phyloP scores from a whole-genome alignment of 495 filamentous ascomycete species.

The Daldinia bambusicola region DNA sequence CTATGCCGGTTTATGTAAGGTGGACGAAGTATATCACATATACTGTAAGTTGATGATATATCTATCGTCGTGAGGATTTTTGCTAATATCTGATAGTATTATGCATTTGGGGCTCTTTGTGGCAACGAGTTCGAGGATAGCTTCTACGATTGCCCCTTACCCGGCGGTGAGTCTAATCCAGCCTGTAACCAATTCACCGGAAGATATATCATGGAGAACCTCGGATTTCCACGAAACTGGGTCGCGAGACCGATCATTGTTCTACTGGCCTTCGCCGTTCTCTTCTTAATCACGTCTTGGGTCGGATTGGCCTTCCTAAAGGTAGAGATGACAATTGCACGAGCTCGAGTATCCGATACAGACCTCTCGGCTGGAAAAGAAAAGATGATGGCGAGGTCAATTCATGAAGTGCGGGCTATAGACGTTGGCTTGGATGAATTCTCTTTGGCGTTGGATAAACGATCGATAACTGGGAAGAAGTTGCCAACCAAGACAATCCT shows the following conservation, averaged over 20 bases:
- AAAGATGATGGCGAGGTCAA: constrained; percentile 61
- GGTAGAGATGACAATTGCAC: constrained; percentile 69
- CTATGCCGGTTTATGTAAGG: constrained; percentile 76
- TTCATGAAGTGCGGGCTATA: constrained; percentile 65
- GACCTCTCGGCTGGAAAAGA: constrained; percentile 71
- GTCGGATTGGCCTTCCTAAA: constrained; percentile 66
- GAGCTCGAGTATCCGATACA: constrained; percentile 61
- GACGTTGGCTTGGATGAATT: constrained; percentile 70
- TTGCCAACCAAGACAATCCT: constrained; percentile 67
- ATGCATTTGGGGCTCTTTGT: constrained; percentile 71
- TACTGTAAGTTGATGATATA: constrained; percentile 49
- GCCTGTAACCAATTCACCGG: constrained; percentile 74
- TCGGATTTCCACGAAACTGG: constrained; percentile 73
- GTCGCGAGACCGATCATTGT: constrained; percentile 69
- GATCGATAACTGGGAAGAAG: constrained; percentile 55
- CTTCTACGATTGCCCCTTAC: constrained; percentile 73
- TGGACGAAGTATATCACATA: constrained; percentile 75
- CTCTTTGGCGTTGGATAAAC: constrained; percentile 70
- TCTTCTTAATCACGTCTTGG: constrained; percentile 66
- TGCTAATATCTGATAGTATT: constrained; percentile 60
- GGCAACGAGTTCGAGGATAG: constrained; percentile 74
- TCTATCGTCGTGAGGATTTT: background rate
- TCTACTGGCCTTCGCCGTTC: constrained; percentile 64
- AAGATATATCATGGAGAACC: constrained; percentile 69
- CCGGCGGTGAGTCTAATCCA: constrained; percentile 67